phyloP scores from a whole-genome alignment of 495 filamentous ascomycete species.

The Thozetella sp. region DNA sequence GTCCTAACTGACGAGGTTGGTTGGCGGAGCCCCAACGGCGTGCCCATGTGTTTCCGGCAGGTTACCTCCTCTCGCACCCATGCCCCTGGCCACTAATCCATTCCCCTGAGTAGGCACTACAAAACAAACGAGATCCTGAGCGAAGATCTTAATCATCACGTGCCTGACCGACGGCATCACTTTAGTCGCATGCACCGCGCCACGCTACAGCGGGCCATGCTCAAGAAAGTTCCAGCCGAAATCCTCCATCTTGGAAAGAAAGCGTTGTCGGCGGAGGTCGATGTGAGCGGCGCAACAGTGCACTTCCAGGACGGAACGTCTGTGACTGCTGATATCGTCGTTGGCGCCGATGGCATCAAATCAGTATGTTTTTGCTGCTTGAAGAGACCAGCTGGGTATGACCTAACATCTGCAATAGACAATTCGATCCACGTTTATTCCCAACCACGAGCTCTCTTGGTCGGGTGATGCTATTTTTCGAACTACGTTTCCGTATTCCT shows the following conservation, averaged over 20 bases:
- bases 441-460: not conserved
- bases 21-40: not conserved
- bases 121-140: not conserved
- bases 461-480: not conserved
- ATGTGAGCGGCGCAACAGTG: not conserved
- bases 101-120: too few species aligned
- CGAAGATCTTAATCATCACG: not conserved
- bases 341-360: not conserved
- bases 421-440: not conserved
- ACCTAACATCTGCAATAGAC: not conserved
- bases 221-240: not conserved
- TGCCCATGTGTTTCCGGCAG: not conserved
- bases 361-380: not conserved
- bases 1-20: not conserved
- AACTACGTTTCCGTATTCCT: not conserved
- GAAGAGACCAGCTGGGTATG: too few species aligned
- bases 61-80: not conserved
- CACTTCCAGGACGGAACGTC: not conserved
- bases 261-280: not conserved
- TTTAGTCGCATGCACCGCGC: not conserved
- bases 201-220: not conserved
- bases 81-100: too few species aligned
- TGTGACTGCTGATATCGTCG: not conserved
- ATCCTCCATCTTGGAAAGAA: not conserved
- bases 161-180: not conserved